A percentile compares a stretch with the other conserved stretches of the same genome.
phyloP scores from a whole-genome alignment of 1,284 basidiomycete species.

The Pulchroboletus neoregius region DNA sequence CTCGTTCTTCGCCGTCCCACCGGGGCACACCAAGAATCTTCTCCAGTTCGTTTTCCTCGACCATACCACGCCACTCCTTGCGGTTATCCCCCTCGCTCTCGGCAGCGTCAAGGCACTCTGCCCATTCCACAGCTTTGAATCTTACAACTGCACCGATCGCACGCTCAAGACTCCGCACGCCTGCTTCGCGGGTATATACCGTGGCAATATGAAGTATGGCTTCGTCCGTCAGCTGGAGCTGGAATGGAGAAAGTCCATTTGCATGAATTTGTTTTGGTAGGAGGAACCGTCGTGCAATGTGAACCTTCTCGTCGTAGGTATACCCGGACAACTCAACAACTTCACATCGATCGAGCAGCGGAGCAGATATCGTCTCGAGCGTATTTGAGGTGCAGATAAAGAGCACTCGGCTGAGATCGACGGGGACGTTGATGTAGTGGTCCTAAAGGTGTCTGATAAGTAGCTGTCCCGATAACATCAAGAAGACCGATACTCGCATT shows the following conservation, averaged over 20 bases:
- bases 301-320: constrained; percentile 87
- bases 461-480: background rate
- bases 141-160: constrained; percentile 83
- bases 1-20: constrained; percentile 78
- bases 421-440: constrained; percentile 88
- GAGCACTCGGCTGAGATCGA: constrained; percentile 82
- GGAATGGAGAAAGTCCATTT: constrained; percentile 58
- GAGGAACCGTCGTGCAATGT: constrained; percentile 82
- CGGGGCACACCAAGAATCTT: constrained; percentile 78
- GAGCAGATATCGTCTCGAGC: constrained; percentile 84
- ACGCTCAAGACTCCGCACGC: constrained; percentile 88
- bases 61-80: constrained; percentile 55
- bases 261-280: constrained; percentile 79
- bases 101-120: constrained; percentile 58
- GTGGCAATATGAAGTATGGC: constrained; percentile 71
- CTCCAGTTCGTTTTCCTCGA: constrained; percentile 76
- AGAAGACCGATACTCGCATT: constrained; percentile 45
- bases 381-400: constrained; percentile 90
- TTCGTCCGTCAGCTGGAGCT: constrained; percentile 60
- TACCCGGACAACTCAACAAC: constrained; percentile 74
- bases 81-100: constrained; percentile 13
- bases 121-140: constrained; percentile 87
- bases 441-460: constrained; percentile 47
- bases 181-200: constrained; percentile 83
- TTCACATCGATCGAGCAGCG: constrained; percentile 75